These are phyloP conservation scores for Diutina scorzettiae DNA, from an alignment of 1,139 yeast genomes.

Conservation along the genomic window DNA sequence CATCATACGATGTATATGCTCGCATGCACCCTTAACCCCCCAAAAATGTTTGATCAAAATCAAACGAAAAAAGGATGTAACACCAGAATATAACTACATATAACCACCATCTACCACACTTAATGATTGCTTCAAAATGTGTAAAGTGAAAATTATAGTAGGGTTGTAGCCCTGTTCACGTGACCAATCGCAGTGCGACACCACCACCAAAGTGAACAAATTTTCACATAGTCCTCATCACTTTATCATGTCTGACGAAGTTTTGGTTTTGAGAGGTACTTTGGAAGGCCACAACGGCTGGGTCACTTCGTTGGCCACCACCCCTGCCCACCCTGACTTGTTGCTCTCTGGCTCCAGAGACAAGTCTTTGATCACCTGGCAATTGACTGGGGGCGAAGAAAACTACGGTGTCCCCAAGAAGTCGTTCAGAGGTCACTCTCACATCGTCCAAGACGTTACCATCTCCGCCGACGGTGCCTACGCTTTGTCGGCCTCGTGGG, in stretches of 20 bases:
- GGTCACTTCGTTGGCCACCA: slow-evolving; percentile 98
- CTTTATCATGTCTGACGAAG: slow-evolving; percentile 36
- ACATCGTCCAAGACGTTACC: slow-evolving; percentile 96
- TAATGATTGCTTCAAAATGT: too few species aligned
- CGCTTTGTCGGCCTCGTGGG: slow-evolving; percentile 99
- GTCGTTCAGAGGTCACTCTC: slow-evolving; percentile 97
- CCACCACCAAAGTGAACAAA: background rate
- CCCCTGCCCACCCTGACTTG: slow-evolving; percentile 97
- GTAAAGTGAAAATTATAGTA: background rate
- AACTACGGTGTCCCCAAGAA: slow-evolving; percentile 97
- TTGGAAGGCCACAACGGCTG: slow-evolving; percentile 82
- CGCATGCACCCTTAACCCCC: too few species aligned
- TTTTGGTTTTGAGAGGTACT: slow-evolving; percentile 99
- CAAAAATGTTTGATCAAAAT: too few species aligned
- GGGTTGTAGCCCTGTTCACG: slow-evolving; percentile 3
- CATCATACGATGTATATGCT: too few species aligned
- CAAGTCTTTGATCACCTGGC: slow-evolving; percentile 97
- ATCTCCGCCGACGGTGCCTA: slow-evolving; percentile 97
- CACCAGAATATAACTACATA: too few species aligned
- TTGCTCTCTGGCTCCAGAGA: slow-evolving; percentile 98
- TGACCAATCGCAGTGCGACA: background rate
- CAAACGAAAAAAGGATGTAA: too few species aligned
- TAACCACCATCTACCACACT: too few species aligned
- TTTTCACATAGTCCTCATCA: background rate
- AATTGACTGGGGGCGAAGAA: slow-evolving; percentile 92